Evolutionary conservation across 495 filamentous ascomycete genomes (phyloP), one percentile per base, ranked within the genome.

Genomic region (Xylaria venustula): DNA sequence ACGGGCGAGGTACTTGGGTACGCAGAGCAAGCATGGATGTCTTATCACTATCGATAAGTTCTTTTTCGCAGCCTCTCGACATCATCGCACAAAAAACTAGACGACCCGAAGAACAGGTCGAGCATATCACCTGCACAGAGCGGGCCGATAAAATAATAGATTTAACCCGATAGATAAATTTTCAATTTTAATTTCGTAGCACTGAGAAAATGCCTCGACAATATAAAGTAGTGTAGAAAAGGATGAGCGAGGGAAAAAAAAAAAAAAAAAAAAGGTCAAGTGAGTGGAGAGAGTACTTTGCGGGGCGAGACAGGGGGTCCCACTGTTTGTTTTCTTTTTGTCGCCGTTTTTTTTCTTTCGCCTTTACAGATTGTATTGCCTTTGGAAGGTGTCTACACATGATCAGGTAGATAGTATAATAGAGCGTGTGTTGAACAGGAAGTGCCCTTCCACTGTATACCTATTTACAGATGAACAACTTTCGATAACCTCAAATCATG

Each of bases 191-290:
- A 44, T 25, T 59, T 47, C 7, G 45, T 52, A 45, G 8, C 2
- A 15, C 14, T 9, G 19, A 14, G 22, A 57, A 52, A 60, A 60
- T 60, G 47, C 57, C 57, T 60, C 57, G 57, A 52, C 20, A 11
- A 36, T 47, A 53, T 26, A 37, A 55, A 17, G 41, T 36, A n/a
- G n/a, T n/a, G n/a, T n/a, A 40, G 23, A 62, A 34, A 64, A 57
- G 34, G 28, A 56, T 48, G 61, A 52, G 49, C 46, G 57, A 57
- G 32, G 55, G 42, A 12, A 40, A 48, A 40, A 36, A n/a, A 51
- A 64, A 44, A 62, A 64, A 64, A 55, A 63, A 65, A 64, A 57
- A 64, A 54, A 62, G 54, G 58, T 60, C 65, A 44, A 59, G 54
- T 55, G 61, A 55, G 51, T 63, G 52, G 62, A 26, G 54, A 40